Conservation (phyloP, 2,329 filamentous ascomycete genomes). For the Colletotrichum lentis region DNA sequence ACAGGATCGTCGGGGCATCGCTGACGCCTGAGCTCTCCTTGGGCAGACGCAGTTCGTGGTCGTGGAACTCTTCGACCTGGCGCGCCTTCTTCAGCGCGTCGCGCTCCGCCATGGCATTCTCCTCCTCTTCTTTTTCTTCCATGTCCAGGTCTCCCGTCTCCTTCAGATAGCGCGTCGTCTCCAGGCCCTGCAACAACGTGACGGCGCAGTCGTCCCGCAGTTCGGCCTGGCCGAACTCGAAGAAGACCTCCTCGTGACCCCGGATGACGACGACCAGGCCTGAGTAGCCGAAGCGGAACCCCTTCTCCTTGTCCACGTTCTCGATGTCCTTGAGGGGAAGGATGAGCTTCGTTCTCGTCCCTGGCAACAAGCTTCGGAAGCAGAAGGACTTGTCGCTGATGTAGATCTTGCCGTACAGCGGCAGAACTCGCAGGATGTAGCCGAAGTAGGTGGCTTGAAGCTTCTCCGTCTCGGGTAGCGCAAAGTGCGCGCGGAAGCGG, state of each 20-base stretch:
- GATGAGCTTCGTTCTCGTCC: conserved; percentile 90
- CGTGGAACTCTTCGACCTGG: conserved; percentile 56
- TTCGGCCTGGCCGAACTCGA: conserved; percentile 83
- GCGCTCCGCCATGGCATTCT: conserved; percentile 81
- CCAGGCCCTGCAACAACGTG: conserved; percentile 79
- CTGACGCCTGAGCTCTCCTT: conserved; percentile 54
- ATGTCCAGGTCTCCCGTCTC: conserved; percentile 73
- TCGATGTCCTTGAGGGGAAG: conserved; percentile 90
- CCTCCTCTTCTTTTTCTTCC: conserved; percentile 74
- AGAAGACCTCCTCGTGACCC: conserved; percentile 95
- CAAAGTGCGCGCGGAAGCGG: conserved; percentile 89
- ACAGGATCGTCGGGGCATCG: conserved; percentile 78
- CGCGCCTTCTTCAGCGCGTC: conserved; percentile 81
- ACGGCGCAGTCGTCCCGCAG: conserved; percentile 88
- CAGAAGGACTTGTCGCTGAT: conserved; percentile 88
- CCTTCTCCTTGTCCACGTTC: conserved; percentile 93
- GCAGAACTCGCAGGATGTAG: conserved; percentile 87
- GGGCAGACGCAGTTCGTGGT: conserved; percentile 61
- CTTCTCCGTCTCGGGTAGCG: conserved; percentile 82
- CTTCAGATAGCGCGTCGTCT: conserved; percentile 73
- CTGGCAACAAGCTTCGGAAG: conserved; percentile 89
- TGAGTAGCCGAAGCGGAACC: conserved; percentile 89
- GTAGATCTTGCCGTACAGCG: conserved; percentile 96
- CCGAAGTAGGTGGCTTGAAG: conserved; percentile 91
- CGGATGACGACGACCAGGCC: conserved; percentile 92